Conservation (phyloP, 768 basidiomycete genomes). For the Tulasnella sp. region DNA sequence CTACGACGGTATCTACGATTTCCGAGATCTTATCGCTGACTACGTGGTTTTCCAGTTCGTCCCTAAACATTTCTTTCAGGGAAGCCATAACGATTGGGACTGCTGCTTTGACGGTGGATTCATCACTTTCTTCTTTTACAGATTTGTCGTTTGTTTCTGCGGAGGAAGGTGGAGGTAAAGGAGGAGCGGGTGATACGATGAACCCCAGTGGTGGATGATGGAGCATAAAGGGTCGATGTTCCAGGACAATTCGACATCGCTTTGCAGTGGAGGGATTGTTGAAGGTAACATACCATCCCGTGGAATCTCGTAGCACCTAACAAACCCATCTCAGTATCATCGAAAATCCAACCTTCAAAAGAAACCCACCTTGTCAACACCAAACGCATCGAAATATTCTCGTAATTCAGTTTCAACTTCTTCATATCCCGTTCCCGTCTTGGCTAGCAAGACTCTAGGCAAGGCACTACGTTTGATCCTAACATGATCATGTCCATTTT, state of each 20-base stretch:
- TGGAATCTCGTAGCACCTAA: constrained; percentile 56
- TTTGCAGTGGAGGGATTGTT: constrained; percentile 45
- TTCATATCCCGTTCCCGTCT: too few species aligned
- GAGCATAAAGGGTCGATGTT: constrained; percentile 20
- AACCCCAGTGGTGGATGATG: constrained; percentile 22
- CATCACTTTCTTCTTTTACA: constrained; percentile 20
- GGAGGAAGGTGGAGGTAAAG: constrained; percentile 28
- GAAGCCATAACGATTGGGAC: constrained; percentile 45
- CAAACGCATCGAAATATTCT: constrained; percentile 52
- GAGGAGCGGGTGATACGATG: constrained; percentile 24
- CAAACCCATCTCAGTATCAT: not conserved
- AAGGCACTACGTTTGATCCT: constrained; percentile 37
- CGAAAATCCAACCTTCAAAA: constrained; percentile 5
- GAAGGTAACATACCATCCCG: constrained; percentile 77
- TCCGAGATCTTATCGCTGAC: constrained; percentile 41
- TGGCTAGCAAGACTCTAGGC: constrained; percentile 36
- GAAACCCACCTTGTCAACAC: too few species aligned
- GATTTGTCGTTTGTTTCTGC: not conserved
- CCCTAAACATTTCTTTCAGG: constrained; percentile 42
- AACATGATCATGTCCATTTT: constrained; percentile 56
- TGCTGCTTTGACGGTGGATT: constrained; percentile 43
- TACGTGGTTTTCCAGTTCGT: constrained; percentile 51
- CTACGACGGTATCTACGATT: constrained; percentile 31
- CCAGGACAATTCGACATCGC: constrained; percentile 52
- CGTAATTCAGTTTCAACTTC: too few species aligned